These are phyloP conservation scores for Fusarium illudens DNA, from an alignment of 2,329 filamentous ascomycete species.

Conservation along the genomic window DNA sequence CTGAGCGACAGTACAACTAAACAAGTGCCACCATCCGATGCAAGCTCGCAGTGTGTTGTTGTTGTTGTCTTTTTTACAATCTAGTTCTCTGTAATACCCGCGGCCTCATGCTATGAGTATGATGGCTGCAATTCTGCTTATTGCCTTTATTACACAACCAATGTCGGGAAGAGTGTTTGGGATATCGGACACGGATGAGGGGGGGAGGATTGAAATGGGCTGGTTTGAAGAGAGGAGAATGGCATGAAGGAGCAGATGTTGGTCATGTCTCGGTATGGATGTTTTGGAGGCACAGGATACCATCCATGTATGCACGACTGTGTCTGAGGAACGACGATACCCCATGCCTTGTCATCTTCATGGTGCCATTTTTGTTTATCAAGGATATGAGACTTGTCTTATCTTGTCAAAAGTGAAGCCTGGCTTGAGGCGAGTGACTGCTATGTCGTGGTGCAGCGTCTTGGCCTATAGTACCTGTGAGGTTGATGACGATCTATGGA, in stretches of 20 bases:
- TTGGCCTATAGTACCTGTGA: neutral
- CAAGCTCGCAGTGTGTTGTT: constrained; percentile 23
- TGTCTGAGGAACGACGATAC: constrained; percentile 33
- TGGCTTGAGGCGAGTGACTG: neutral
- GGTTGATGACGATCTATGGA: neutral
- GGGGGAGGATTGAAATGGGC: neutral
- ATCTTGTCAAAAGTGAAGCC: neutral
- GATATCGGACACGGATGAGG: constrained; percentile 11
- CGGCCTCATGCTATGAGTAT: constrained; percentile 20
- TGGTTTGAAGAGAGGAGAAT: constrained; percentile 6
- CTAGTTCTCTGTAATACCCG: constrained; percentile 43
- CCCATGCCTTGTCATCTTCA: constrained; percentile 6
- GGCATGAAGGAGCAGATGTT: constrained; percentile 1
- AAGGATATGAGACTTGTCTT: neutral
- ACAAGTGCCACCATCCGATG: constrained; percentile 8
- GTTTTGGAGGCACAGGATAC: constrained; percentile 5
- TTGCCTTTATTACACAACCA: constrained; percentile 29
- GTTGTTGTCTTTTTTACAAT: constrained; percentile 27
- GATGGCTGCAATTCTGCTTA: constrained; percentile 36
- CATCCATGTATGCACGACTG: constrained; percentile 26
- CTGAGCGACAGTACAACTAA: constrained; percentile 34
- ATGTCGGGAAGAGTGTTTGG: constrained; percentile 16
- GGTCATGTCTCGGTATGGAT: neutral
- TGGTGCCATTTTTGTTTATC: neutral
- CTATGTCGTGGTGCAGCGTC: neutral